Conservation (phyloP, 192 early-diverging fungal genomes). For the Entomortierella parvispora region DNA sequence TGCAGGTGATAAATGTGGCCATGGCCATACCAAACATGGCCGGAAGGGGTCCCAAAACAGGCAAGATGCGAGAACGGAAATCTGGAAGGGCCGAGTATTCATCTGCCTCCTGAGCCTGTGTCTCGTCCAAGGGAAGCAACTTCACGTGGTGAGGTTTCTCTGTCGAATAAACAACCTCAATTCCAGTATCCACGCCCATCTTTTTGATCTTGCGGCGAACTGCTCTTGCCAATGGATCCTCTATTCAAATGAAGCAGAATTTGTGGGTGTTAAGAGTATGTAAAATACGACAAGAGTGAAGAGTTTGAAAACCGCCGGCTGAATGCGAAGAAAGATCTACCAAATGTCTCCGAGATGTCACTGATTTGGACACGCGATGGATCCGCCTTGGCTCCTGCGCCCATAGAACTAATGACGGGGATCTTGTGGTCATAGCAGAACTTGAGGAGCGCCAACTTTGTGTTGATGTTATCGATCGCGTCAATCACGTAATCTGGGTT, state of each 20-base stretch:
- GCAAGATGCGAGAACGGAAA: constrained; percentile 89
- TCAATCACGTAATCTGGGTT: constrained; percentile 82
- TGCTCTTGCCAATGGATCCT: constrained; percentile 92
- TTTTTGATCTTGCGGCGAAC: constrained; percentile 82
- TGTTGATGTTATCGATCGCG: constrained; percentile 97
- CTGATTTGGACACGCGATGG: constrained; percentile 96
- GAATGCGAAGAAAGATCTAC: constrained; percentile 42
- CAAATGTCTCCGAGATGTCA: constrained; percentile 92
- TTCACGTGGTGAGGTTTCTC: constrained; percentile 94
- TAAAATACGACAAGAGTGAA: not conserved
- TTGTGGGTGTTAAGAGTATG: not conserved
- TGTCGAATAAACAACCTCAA: constrained; percentile 94
- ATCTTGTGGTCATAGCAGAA: constrained; percentile 84
- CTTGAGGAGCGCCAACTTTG: constrained; percentile 88
- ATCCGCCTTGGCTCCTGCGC: constrained; percentile 96
- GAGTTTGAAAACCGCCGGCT: not conserved
- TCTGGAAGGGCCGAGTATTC: constrained; percentile 94
- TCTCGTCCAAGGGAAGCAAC: constrained; percentile 90
- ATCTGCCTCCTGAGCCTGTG: constrained; percentile 81
- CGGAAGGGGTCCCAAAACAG: constrained; percentile 90
- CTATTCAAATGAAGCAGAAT: constrained; percentile 40
- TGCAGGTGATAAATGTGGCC: constrained; percentile 85
- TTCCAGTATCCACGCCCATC: constrained; percentile 77
- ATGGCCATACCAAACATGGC: constrained; percentile 95
- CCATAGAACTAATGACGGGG: constrained; percentile 93